Evolutionary conservation across 257 asterid species (phyloP).

Genomic region (Prunella vulgaris): DNA sequence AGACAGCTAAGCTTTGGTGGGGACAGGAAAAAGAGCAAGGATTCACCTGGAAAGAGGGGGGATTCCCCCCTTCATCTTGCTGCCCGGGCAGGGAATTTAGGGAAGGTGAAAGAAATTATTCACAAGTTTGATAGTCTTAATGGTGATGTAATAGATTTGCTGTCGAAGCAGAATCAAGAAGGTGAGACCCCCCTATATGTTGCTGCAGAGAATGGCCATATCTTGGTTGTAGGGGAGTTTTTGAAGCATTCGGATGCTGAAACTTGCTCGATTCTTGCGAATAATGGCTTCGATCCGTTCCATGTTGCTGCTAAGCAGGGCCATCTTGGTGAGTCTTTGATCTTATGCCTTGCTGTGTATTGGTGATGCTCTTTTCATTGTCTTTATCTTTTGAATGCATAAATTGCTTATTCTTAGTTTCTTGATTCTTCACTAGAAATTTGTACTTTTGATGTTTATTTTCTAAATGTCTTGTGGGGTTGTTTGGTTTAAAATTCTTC

Average conservation of each 20-base stretch:
- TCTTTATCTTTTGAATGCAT: background rate
- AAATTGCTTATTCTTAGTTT: background rate
- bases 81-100: constrained; percentile 76
- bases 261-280: constrained; percentile 64
- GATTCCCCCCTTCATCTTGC: constrained; percentile 89
- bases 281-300: constrained; percentile 83
- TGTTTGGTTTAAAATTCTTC: no score
- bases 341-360: background rate
- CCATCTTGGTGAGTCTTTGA: constrained; percentile 56
- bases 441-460: background rate
- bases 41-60: constrained; percentile 93
- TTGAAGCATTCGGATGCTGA: constrained; percentile 72
- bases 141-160: constrained; percentile 47
- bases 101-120: constrained; percentile 66
- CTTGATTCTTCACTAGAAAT: background rate
- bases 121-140: constrained; percentile 44
- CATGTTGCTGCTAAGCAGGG: constrained; percentile 96
- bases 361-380: background rate
- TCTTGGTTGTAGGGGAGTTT: constrained; percentile 65
- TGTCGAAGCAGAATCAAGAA: constrained; percentile 80
- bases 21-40: constrained; percentile 70
- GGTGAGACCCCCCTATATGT: constrained; percentile 92
- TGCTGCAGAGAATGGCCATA: constrained; percentile 85
- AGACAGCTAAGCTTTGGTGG: constrained; percentile 81
- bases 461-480: background rate